phyloP scores from a whole-genome alignment of 2,329 filamentous ascomycete species.

The Calonectria pteridis region DNA sequence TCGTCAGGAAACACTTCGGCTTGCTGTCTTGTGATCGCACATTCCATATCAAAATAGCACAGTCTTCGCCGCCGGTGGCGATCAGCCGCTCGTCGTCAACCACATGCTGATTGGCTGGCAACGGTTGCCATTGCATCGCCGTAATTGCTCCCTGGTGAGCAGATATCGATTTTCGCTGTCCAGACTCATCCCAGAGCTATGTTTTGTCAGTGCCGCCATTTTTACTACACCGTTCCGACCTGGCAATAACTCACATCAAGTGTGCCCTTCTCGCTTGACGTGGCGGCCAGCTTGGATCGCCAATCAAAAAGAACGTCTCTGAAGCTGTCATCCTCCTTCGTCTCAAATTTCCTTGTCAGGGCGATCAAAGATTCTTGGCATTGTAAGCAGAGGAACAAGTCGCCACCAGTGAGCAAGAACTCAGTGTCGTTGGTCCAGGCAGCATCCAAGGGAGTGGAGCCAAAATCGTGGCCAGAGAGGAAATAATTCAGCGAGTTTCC shows the following conservation, averaged over 20 bases:
- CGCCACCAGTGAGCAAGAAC: constrained; percentile 71
- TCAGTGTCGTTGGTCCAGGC: constrained; percentile 70
- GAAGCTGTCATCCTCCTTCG: constrained; percentile 65
- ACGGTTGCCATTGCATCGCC: constrained; percentile 71
- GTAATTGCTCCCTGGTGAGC: constrained; percentile 72
- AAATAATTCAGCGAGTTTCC: constrained; percentile 61
- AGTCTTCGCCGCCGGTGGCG: constrained; percentile 73
- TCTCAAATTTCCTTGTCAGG: constrained; percentile 63
- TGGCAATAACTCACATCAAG: constrained; percentile 65
- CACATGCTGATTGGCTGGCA: constrained; percentile 51
- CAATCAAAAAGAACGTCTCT: constrained; percentile 69
- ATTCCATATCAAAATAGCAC: constrained; percentile 74
- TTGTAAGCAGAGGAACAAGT: constrained; percentile 62
- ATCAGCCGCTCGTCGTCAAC: constrained; percentile 67
- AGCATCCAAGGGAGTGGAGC: constrained; percentile 66
- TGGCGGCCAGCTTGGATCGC: constrained; percentile 66
- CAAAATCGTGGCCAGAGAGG: constrained; percentile 64
- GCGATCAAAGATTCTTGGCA: constrained; percentile 62
- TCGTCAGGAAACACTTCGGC: constrained; percentile 70
- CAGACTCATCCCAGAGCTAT: constrained; percentile 68
- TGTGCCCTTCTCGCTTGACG: constrained; percentile 69
- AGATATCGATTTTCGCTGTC: constrained; percentile 66
- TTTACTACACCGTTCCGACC: not conserved
- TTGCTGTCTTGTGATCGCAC: constrained; percentile 66
- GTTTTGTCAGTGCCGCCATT: constrained; percentile 30